Percentiles rank a stretch among this genome's conserved stretches.
Conservation (phyloP, 2,329 filamentous ascomycete species). For the Thielaviopsis punctulata region DNA sequence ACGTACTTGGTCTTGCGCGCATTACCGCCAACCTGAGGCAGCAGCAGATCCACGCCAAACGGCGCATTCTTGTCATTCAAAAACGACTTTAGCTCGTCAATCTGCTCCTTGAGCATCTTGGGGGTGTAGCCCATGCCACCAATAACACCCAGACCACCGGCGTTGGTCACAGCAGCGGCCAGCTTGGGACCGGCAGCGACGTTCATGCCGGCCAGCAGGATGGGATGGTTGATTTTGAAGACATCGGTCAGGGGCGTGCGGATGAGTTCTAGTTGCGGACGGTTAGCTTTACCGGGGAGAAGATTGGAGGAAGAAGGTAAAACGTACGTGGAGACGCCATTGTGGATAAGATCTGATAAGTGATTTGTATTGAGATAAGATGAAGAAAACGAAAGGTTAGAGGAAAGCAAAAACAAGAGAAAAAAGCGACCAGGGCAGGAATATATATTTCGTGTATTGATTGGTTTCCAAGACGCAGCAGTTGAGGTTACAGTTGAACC, state of each 20-base stretch:
- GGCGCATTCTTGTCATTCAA: constrained; percentile 81
- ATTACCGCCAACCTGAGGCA: constrained; percentile 85
- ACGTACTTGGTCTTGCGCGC: constrained; percentile 81
- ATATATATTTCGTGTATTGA: too few species aligned
- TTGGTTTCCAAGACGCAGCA: too few species aligned
- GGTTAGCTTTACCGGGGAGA: constrained; percentile 59
- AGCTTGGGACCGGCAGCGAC: constrained; percentile 92
- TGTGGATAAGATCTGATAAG: constrained; percentile 17
- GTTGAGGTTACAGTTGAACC: too few species aligned
- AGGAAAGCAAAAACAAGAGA: background rate
- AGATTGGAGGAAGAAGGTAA: constrained; percentile 84
- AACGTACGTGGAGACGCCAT: constrained; percentile 74
- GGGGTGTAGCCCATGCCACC: constrained; percentile 92
- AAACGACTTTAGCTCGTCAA: constrained; percentile 81
- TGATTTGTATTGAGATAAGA: constrained; percentile 15
- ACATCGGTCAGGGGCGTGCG: constrained; percentile 88
- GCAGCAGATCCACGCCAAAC: constrained; percentile 83
- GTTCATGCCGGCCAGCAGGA: constrained; percentile 97
- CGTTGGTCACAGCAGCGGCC: constrained; percentile 91
- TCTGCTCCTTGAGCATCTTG: constrained; percentile 90
- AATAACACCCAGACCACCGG: constrained; percentile 89
- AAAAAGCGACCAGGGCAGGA: background rate
- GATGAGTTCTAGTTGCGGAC: constrained; percentile 28
- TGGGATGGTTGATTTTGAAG: constrained; percentile 91
- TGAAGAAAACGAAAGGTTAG: constrained; percentile 6